Percentiles rank a stretch among this genome's conserved stretches.
Conservation (phyloP, 768 basidiomycete genomes). For the Leccinum barrowsii region DNA sequence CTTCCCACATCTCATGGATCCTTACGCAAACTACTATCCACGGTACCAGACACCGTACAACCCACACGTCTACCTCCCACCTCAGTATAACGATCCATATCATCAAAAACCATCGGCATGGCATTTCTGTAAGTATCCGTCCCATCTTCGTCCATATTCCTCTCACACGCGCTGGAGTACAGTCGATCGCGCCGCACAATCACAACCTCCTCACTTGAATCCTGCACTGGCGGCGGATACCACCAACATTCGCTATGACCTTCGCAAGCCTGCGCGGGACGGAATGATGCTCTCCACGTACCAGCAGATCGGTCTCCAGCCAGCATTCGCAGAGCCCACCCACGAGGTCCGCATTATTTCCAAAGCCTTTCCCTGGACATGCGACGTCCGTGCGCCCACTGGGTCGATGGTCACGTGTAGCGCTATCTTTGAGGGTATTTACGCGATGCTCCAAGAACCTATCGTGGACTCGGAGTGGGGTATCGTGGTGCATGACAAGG, state of each 20-base stretch:
- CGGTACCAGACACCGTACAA: conserved; percentile 29
- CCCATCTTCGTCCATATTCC: background rate
- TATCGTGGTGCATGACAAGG: conserved; percentile 42
- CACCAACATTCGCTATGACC: conserved; percentile 48
- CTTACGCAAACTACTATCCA: conserved; percentile 17
- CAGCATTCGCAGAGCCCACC: conserved; percentile 36
- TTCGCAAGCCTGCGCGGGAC: conserved; percentile 40
- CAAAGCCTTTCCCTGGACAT: conserved; percentile 61
- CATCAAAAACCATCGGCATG: conserved; percentile 11
- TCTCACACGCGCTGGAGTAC: background rate
- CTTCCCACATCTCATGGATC: conserved; percentile 19
- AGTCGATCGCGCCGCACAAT: conserved; percentile 21
- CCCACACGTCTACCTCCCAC: conserved; percentile 29
- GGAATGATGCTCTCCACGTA: conserved; percentile 43
- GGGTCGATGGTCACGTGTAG: conserved; percentile 42
- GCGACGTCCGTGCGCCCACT: conserved; percentile 44
- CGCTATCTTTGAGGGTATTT: conserved; percentile 53
- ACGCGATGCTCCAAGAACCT: conserved; percentile 46
- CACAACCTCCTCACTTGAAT: conserved; percentile 51
- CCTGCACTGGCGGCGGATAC: conserved; percentile 51
- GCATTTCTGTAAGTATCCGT: conserved; percentile 12
- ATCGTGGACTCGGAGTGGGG: conserved; percentile 71
- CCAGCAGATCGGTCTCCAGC: conserved; percentile 34
- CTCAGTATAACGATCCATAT: conserved; percentile 15
- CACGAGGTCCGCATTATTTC: conserved; percentile 49